Evolutionary conservation across 148 eudicot genomes (phyloP).

Genomic region (Bassia scoparia): DNA sequence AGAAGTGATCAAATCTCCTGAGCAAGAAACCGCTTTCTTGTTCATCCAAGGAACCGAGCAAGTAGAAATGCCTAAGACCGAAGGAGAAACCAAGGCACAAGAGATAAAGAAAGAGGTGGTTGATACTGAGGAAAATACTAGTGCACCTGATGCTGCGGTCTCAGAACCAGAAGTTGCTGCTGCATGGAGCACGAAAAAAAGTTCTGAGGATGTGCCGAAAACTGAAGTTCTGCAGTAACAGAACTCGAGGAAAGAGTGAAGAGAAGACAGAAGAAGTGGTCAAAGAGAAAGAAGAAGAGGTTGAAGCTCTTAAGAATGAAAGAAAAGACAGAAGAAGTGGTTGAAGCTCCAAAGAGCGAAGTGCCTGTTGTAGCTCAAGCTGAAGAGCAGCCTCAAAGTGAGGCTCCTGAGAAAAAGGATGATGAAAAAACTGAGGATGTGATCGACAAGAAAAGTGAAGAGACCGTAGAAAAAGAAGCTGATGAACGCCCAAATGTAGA

Average conservation of each 20-base stretch:
- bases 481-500: not conserved
- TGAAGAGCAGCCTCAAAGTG: slow-evolving; percentile 20
- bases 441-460: slow-evolving; percentile 2
- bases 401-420: slow-evolving; percentile 24
- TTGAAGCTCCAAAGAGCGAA: slow-evolving; percentile 14
- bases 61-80: slow-evolving; percentile 32
- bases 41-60: slow-evolving; percentile 19
- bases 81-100: slow-evolving; percentile 28
- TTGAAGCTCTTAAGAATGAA: not conserved
- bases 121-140: slow-evolving; percentile 20
- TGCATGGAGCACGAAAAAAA: slow-evolving; percentile 21
- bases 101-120: slow-evolving; percentile 24
- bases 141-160: slow-evolving; percentile 7
- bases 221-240: slow-evolving; percentile 4
- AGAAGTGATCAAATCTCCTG: slow-evolving; percentile 28
- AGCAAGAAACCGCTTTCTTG: slow-evolving; percentile 11
- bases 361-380: not conserved
- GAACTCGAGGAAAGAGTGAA: slow-evolving; percentile 7
- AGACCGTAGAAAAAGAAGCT: not conserved
- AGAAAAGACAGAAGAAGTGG: slow-evolving; percentile 11
- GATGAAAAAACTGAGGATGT: slow-evolving; percentile 27
- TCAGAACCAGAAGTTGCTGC: slow-evolving; percentile 15
- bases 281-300: not conserved
- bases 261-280: slow-evolving; percentile 2
- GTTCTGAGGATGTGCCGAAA: not conserved